Base-by-base conservation (phyloP, 495 filamentous ascomycete species). In the Xylaria scruposa region DNA sequence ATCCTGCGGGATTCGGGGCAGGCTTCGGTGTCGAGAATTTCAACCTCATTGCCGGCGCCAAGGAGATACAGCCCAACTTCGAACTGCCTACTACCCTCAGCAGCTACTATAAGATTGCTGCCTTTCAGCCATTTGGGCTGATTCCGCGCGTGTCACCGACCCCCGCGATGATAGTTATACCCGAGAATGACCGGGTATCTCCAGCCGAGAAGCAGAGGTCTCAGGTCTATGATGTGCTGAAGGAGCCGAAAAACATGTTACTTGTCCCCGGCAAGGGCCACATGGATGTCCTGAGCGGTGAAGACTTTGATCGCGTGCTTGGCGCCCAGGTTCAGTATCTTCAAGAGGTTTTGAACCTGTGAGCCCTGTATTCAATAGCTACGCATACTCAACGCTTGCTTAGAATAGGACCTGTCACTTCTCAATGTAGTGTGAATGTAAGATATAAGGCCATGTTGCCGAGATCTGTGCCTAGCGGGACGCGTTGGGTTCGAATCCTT, bases 121-220 rank as follows among this genome's bases (percentile, higher is more conserved):
- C 36, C 7, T 73, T 40, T 26, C 29, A 36, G 15, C 70, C 70
- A 7, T 59, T 70, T 82, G 77, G 83, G 47, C 26, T 81, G 75
- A 53, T 78, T 73, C 60, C 17, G 9, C 40, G 13, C n/a, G 40
- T 85, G 74, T 46, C 75, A 77, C 67, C 78, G 75, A 47, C 77
- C 72, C 26, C 81, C 80, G 64, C 29, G 64, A 13, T 76, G 72
- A 51, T 85, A 78, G 78, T 83, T 76, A 65, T 56, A 2, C 73
- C 78, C 0, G 78, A 78, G 40, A 49, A 72, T 38, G 79, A 81
- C 59, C 21, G 8, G 17, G 71, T 80, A 13, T 78, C 74, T 15
- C 59, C 69, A 1, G 61, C 78, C 1, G 72, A 73, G 21, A 66
- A 75, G 19, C 77, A 81, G 71, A 49, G 36, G 24, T 44, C 26